phyloP scores from a whole-genome alignment of 345 rosid genomes.

The Corymbia maculata region DNA sequence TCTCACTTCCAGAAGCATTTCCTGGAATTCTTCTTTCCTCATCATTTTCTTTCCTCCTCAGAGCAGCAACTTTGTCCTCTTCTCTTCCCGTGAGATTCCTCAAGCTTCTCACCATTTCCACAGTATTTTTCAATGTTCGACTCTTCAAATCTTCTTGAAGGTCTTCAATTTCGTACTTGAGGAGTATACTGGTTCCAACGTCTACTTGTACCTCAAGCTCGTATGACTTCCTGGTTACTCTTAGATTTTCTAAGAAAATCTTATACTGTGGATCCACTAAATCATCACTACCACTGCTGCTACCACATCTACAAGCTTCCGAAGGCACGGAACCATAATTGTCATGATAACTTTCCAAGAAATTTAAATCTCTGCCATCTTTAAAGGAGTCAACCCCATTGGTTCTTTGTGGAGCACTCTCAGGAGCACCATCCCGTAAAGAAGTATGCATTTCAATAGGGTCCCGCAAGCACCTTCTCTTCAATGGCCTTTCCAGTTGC shows the following conservation, averaged over 20 bases:
- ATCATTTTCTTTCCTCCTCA: background rate
- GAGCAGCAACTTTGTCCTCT: background rate
- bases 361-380: background rate
- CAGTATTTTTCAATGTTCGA: background rate
- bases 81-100: background rate
- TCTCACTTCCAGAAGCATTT: background rate
- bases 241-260: slow-evolving; percentile 21
- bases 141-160: background rate
- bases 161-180: slow-evolving; percentile 9
- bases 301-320: background rate
- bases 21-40: background rate
- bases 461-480: slow-evolving; percentile 10
- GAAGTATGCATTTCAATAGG: background rate
- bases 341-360: background rate
- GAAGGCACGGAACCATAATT: background rate
- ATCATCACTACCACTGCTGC: background rate
- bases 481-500: slow-evolving; percentile 21
- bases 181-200: background rate
- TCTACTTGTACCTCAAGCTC: slow-evolving; percentile 5
- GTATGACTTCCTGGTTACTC: slow-evolving; percentile 16
- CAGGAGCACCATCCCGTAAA: background rate
- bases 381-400: background rate
- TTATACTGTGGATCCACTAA: slow-evolving; percentile 21
- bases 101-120: background rate
- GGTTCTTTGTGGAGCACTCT: background rate